These are phyloP conservation scores for Sporisorium sorghi DNA, from an alignment of 1,284 basidiomycete species.

Conservation along the genomic window DNA sequence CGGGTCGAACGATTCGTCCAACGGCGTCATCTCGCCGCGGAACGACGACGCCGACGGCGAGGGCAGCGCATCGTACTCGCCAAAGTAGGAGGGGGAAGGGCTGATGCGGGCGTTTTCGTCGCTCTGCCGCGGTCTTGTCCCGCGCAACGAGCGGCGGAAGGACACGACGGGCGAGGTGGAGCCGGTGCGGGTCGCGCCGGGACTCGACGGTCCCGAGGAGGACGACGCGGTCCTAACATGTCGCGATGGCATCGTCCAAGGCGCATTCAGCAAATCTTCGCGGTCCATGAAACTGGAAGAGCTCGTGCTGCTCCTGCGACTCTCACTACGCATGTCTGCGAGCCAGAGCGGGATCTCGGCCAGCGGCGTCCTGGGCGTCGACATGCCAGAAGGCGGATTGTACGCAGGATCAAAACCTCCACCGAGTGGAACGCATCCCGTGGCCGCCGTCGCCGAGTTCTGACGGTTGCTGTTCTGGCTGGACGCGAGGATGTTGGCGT, in stretches of 20 bases:
- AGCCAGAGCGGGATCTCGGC: conserved; percentile 53
- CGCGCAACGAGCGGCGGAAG: conserved; percentile 36
- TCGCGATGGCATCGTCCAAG: conserved; percentile 19
- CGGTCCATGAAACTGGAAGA: conserved; percentile 35
- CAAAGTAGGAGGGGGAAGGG: conserved; percentile 41
- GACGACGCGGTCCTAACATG: conserved; percentile 39
- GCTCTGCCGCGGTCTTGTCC: conserved; percentile 29
- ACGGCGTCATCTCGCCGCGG: conserved; percentile 14
- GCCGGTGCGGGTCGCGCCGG: conserved; percentile 31
- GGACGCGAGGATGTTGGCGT: conserved; percentile 46
- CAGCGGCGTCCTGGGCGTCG: conserved; percentile 44
- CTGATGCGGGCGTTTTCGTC: conserved; percentile 46
- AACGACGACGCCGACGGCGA: conserved; percentile 22
- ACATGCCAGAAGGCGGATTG: conserved; percentile 38
- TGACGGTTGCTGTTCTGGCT: conserved; percentile 26
- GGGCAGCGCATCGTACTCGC: conserved; percentile 31
- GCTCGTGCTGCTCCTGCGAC: conserved; percentile 40
- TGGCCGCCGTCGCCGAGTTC: conserved; percentile 14
- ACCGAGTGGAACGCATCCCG: conserved; percentile 19
- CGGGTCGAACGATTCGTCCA: conserved; percentile 17
- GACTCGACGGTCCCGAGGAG: conserved; percentile 34
- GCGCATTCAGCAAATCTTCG: conserved; percentile 29
- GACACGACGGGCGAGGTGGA: conserved; percentile 35
- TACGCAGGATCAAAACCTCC: conserved; percentile 33
- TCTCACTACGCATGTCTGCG: conserved; percentile 50